Evolutionary conservation across 106 monocot genomes (phyloP), one percentile per base, ranked within the genome.

Genomic region (Phalaenopsis equestris): DNA sequence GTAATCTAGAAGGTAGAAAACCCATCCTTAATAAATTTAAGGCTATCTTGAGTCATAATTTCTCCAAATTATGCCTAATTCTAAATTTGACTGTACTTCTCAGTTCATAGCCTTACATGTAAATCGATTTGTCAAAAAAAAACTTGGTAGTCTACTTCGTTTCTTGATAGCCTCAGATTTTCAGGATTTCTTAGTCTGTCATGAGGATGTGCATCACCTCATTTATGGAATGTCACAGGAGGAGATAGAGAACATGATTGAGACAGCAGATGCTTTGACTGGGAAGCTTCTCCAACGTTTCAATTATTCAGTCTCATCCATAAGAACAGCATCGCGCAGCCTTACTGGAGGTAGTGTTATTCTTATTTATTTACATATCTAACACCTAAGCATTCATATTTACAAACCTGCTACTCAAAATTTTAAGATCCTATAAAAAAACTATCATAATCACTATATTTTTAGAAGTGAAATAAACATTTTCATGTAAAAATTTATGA

Each of bases 221-320:
- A 70, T 39, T 70, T 14, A 39, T 39, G 70, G 39, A 70, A 70
- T 70, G 38, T 16, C 80, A 49, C 85, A 97, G 97, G 97, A 90
- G 86, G 94, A 94, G 81, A 87, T 97, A 68, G 97, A 94, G 83
- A 97, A 88, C 86, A 97, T 92, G 84, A 92, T 97, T 48, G 97
- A 94, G 68, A 87, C 92, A 19, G 92, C 84, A 78, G 92, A 98
- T 89, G 98, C 94, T 55, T 79, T 98, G 72, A 89, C 89, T 75
- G 75, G 83, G 48, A 98, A 98, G 85, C 92, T 98, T 86, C 92
- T 89, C 65, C 90, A 92, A 80, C 85, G 94, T 46, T 98, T 81
- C 81, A 98, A 90, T 77, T 83, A 92, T 79, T 94, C 97, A 42
- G 81, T 86, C 18, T 83, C 98, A 38, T 82, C 91, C 17, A 98